Conservation (phyloP, 75 land plant species). For the Cryptomeria japonica region DNA sequence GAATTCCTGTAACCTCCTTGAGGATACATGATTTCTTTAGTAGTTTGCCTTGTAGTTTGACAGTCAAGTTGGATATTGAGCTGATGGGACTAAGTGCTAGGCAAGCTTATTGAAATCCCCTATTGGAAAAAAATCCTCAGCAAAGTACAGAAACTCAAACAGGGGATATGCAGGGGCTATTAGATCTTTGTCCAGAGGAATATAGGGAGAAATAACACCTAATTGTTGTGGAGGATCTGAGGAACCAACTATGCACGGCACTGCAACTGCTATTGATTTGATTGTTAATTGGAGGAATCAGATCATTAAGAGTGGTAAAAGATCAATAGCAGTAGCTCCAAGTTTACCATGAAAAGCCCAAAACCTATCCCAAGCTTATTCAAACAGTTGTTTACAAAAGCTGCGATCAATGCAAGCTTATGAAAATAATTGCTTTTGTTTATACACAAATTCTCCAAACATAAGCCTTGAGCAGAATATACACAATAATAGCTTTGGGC, state of each 20-base stretch:
- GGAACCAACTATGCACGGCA: too few relatives aligned
- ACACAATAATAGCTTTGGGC: too few relatives aligned
- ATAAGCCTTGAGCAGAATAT: too few relatives aligned
- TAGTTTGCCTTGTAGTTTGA: not conserved
- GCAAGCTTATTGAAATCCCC: not conserved
- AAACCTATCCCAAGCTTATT: too few relatives aligned
- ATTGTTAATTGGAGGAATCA: not conserved
- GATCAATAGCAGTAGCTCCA: not conserved
- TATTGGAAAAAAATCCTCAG: not conserved
- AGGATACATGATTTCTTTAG: not conserved
- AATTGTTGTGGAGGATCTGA: not conserved
- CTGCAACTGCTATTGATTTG: too few relatives aligned
- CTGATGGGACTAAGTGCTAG: not conserved
- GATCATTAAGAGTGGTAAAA: not conserved
- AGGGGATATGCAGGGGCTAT: not conserved
- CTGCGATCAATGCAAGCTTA: too few relatives aligned
- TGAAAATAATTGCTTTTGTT: too few relatives aligned
- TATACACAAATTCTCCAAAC: too few relatives aligned
- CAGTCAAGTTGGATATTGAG: not conserved
- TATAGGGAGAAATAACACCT: not conserved
- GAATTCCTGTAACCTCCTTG: slow-evolving; percentile 5
- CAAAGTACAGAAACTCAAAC: not conserved
- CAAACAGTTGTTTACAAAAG: too few relatives aligned
- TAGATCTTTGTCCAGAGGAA: not conserved
- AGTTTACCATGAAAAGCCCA: too few relatives aligned